Evolutionary conservation across 768 basidiomycete species (phyloP), one percentile per base, ranked within the genome.

Genomic region (Rhodotorula graminis): DNA sequence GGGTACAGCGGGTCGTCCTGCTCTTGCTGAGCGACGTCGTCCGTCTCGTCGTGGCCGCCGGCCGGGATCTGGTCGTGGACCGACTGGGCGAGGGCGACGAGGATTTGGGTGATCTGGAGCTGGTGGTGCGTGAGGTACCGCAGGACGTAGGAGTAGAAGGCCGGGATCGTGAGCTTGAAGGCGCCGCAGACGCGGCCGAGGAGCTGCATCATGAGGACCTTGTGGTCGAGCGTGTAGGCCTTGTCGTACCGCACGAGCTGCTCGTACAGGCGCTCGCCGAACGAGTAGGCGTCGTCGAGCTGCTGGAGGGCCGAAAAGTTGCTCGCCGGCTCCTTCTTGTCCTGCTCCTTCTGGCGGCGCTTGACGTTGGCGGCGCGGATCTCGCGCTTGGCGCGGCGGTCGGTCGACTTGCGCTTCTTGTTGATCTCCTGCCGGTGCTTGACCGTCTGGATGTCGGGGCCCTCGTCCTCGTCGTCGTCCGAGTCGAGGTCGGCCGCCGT

Each of bases 31-130:
- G 55, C 95, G 7, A 93, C 94, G 0, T 31, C 58, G 58, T 53
- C 33, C 37, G 33, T 9, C 18, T 52, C 59, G 40, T 53, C 40
- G 59, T 60, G 49, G 7, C 50, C 23, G 21, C 66, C 66, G 0
- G 95, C 95, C 4, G 94, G 96, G 0, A 93, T 96, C 61, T 95
- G 85, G 56, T 95, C 91, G 80, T 99, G 96, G 0, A 93, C 90
- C 23, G 91, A 93, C 79, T 97, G 93, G 27, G 93, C 94, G 69
- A 99, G 88, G 4, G 90, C 87, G 70, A 92, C 94, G 70, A 99
- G 89, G 81, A 98, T 95, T 67, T 90, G 85, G 8, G 96, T 93
- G 64, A 97, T 88, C 63, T 89, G 89, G 33, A 96, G 87, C 82
- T 98, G 96, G 79, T 90, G 89, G 79, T 95, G 88, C 23, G 89